Base-by-base conservation (phyloP, 2,329 filamentous ascomycete species). In the Emmonsia crescens region DNA sequence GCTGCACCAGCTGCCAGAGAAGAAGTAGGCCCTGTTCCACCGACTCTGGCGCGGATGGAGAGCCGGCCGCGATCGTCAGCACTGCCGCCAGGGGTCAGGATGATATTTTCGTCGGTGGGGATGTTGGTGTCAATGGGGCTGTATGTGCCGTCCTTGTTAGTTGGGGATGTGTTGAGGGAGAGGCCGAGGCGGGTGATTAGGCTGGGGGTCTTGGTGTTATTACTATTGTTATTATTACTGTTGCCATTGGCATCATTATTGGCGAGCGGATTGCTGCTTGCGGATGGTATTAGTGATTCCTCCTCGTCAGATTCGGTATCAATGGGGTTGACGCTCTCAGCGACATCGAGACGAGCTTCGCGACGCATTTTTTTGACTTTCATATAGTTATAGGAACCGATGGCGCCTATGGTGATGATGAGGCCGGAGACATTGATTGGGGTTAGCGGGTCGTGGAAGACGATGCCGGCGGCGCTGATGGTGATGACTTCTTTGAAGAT, bases 401-500 rank as follows among this genome's bases (percentile, higher is more conserved):
- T 99, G 66, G 91, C 92, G 49, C 82, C 79, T 67, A 97, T 89
- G 0, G 94, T 99, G 57, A 96, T 85, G n/a, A 95, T 71, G 14
- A 99, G 79, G 8, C 94, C 94, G 19, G 88, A 83, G 10, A 96
- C 79, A 73, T 99, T 99, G 78, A 99, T 85, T 0, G 87, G 79
- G 0, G 92, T 96, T 54, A 99, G 83, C 57, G 83, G 84, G 72
- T 99, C 94, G 68, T 94, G 84, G 78, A 96, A 99, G 3, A 96
- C 85, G 33, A 95, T 74, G 9, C 91, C 89, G 0, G 93, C 93
- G 0, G 91, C 91, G 48, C 85, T 87, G 70, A 99, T 97, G 16
- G 94, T 99, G 61, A 99, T 87, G 48, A 97, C 94, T 77, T 99
- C 94, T 74, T 99, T 99, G 81, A 99, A 97, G 64, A 99, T 97